Evolutionary conservation across 768 basidiomycete genomes (phyloP).

Genomic region (Pisolithus tinctorius): DNA sequence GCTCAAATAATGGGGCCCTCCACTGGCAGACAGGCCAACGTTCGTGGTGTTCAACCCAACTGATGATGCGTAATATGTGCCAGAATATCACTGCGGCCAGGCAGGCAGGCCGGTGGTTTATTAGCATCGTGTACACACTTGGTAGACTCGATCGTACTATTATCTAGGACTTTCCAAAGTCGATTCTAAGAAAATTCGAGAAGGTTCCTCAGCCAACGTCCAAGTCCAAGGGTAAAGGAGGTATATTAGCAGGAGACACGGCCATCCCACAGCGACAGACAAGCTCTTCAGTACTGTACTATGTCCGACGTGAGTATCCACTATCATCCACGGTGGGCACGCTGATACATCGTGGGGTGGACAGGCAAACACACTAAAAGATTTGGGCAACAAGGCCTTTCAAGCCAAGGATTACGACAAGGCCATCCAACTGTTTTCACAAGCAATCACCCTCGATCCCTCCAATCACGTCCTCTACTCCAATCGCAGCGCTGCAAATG

Average conservation of each 20-base stretch:
- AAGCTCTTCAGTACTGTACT: background rate
- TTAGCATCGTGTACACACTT: too few species aligned
- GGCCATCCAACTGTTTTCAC: constrained; percentile 75
- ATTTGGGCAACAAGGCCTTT: constrained; percentile 94
- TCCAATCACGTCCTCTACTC: constrained; percentile 87
- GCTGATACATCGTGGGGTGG: background rate
- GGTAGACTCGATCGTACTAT: too few species aligned
- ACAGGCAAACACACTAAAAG: constrained; percentile 66
- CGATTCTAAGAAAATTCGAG: constrained; percentile 23
- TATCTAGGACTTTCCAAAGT: background rate
- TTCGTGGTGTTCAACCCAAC: too few species aligned
- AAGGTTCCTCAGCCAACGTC: constrained; percentile 17
- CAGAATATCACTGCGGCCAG: too few species aligned
- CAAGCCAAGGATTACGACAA: constrained; percentile 86
- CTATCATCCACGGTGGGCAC: constrained; percentile 12
- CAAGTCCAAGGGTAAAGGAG: constrained; percentile 4
- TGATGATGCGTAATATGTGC: too few species aligned
- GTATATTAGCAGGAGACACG: constrained; percentile 12
- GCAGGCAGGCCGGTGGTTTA: too few species aligned
- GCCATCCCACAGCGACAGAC: too few species aligned
- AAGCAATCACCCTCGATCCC: constrained; percentile 79
- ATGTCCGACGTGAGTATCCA: constrained; percentile 32
- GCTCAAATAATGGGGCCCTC: too few species aligned
- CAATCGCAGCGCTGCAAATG: constrained; percentile 86
- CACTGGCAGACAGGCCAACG: too few species aligned